phyloP scores from a whole-genome alignment of 371 early-diverging fungal species.

The Apophysomyces ossiformis region DNA sequence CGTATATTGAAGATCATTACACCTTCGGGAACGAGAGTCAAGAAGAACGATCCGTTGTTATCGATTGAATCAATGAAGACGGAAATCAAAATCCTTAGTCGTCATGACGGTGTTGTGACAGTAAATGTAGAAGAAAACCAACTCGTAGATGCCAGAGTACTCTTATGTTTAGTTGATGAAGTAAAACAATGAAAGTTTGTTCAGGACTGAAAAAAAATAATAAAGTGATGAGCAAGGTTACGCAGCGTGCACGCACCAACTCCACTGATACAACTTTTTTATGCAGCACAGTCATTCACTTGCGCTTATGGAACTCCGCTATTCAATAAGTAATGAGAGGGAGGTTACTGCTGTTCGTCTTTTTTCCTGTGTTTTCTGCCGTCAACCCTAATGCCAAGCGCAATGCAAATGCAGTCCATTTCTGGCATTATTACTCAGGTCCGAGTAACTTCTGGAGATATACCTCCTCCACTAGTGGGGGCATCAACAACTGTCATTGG shows the following conservation, averaged over 20 bases:
- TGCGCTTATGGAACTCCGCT: not conserved
- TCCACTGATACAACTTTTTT: not conserved
- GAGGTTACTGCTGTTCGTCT: not conserved
- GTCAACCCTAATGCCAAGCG: slow-evolving; percentile 27
- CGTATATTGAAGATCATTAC: slow-evolving; percentile 65
- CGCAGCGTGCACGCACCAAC: not conserved
- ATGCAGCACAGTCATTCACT: slow-evolving; percentile 3
- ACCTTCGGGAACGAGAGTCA: slow-evolving; percentile 58
- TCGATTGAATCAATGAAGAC: slow-evolving; percentile 83
- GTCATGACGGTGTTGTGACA: slow-evolving; percentile 64
- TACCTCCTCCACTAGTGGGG: slow-evolving; percentile 81
- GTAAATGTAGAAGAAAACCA: slow-evolving; percentile 70
- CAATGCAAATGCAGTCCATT: slow-evolving; percentile 57
- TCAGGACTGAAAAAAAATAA: too few relatives aligned
- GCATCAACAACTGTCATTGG: slow-evolving; percentile 73
- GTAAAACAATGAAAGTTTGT: slow-evolving; percentile 19
- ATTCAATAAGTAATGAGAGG: not conserved
- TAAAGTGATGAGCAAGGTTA: not conserved
- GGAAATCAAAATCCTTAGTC: slow-evolving; percentile 67
- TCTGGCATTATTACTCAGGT: slow-evolving; percentile 71
- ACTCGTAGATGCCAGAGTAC: slow-evolving; percentile 68
- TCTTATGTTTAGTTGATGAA: slow-evolving; percentile 64
- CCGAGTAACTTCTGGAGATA: slow-evolving; percentile 71
- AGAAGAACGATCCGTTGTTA: slow-evolving; percentile 66
- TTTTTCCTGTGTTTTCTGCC: not conserved